Evolutionary conservation across 75 land plant species (phyloP).

Genomic region (Larix kaempferi): DNA sequence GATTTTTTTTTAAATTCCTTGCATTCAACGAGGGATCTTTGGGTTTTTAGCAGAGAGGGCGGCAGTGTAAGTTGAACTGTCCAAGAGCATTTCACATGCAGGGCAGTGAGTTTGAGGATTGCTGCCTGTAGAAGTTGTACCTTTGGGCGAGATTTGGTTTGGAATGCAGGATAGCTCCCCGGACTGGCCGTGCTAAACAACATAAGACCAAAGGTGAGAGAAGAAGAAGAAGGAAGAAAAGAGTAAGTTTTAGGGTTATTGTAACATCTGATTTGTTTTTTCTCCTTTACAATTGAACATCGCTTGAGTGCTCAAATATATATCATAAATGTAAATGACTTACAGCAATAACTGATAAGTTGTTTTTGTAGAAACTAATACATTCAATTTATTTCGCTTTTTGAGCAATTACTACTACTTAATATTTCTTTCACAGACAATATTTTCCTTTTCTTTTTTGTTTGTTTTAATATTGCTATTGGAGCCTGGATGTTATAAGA

Average conservation of each 20-base stretch:
- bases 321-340: not conserved
- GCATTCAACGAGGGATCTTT: not conserved
- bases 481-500: too few relatives aligned
- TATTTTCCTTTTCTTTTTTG: not conserved
- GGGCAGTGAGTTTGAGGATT: not conserved
- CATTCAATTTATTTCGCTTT: not conserved
- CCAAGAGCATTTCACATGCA: too few relatives aligned
- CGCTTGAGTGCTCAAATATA: not conserved
- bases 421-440: not conserved
- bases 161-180: conserved; percentile 67
- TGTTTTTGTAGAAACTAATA: not conserved
- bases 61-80: not conserved
- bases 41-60: not conserved
- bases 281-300: conserved; percentile 1
- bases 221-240: conserved; percentile 97
- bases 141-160: not conserved
- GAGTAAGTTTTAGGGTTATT: conserved; percentile 37
- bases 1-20: not conserved
- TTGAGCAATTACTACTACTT: not conserved
- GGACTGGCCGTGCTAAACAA: conserved; percentile 55
- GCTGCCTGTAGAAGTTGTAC: not conserved
- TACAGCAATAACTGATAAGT: not conserved
- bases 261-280: not conserved
- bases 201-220: conserved; percentile 73
- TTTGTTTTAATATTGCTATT: not conserved